Percentiles rank a stretch among this genome's conserved stretches.
Conservation (phyloP, 129 eudicot genomes). For the Chrysanthemum lavandulifolium region DNA sequence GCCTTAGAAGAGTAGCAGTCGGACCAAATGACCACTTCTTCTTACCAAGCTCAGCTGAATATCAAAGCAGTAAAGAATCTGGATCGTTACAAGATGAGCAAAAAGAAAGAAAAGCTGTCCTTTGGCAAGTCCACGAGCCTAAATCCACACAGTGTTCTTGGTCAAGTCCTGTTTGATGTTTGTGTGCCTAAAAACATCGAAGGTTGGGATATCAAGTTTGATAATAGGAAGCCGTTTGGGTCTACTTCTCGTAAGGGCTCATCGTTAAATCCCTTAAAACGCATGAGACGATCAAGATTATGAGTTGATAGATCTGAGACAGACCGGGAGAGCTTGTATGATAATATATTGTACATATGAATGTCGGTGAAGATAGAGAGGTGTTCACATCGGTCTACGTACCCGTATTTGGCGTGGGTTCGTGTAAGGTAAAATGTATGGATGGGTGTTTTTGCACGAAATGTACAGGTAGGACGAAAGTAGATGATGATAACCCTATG, state of each 20-base stretch:
- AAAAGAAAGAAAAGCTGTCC: conserved; percentile 47
- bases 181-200: conserved; percentile 92
- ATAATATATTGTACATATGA: conserved; percentile 15
- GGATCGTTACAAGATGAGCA: conserved; percentile 54
- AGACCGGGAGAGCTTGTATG: conserved; percentile 1
- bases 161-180: conserved; percentile 66
- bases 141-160: conserved; percentile 71
- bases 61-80: conserved; percentile 40
- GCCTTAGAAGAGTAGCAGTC: conserved; percentile 69
- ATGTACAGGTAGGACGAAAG: conserved; percentile 32
- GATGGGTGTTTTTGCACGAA: conserved; percentile 27
- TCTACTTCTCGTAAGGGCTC: conserved; percentile 50
- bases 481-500: neutral
- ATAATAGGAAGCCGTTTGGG: conserved; percentile 63
- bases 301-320: conserved; percentile 29
- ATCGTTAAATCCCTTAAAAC: conserved; percentile 46
- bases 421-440: neutral
- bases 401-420: neutral
- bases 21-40: conserved; percentile 78
- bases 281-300: conserved; percentile 67
- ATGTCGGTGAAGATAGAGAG: conserved; percentile 9
- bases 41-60: conserved; percentile 59
- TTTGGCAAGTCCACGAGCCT: conserved; percentile 38
- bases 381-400: neutral
- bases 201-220: conserved; percentile 89